These are phyloP conservation scores for Tephrocybe rancida DNA, from an alignment of 768 basidiomycete species.

Conservation along the genomic window DNA sequence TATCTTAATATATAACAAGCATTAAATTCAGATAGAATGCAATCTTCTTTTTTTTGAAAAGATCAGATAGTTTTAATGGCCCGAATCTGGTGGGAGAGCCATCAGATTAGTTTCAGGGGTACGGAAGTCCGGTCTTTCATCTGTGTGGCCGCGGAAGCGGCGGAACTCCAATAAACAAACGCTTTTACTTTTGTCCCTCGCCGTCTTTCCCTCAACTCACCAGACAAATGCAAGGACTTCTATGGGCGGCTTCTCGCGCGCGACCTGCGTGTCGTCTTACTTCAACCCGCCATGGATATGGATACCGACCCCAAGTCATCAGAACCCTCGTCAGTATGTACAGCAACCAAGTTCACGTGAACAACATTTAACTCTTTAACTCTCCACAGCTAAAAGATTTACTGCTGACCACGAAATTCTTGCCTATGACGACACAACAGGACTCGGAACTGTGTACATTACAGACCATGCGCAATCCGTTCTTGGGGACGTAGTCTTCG, in stretches of 20 bases:
- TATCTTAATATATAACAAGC: neutral
- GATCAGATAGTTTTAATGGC: neutral
- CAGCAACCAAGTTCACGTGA: neutral
- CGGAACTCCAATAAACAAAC: too few relatives aligned
- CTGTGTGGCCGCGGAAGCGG: too few relatives aligned
- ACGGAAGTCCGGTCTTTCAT: too few relatives aligned
- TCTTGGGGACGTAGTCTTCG: constrained; percentile 96
- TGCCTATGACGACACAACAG: constrained; percentile 73
- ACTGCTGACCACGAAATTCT: constrained; percentile 90
- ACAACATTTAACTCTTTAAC: constrained; percentile 6
- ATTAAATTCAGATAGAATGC: too few relatives aligned
- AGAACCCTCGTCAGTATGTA: constrained; percentile 67
- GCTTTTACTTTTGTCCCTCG: too few relatives aligned
- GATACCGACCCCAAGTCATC: constrained; percentile 31
- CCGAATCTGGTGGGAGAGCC: neutral
- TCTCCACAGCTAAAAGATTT: constrained; percentile 67
- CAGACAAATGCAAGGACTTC: constrained; percentile 39
- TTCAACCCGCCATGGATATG: constrained; percentile 19
- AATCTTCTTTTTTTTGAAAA: too few relatives aligned
- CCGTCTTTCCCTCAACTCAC: too few relatives aligned
- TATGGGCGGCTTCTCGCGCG: constrained; percentile 33
- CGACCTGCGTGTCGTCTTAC: constrained; percentile 21
- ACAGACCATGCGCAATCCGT: constrained; percentile 91
- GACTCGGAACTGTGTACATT: constrained; percentile 80
- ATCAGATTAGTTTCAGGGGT: neutral